Evolutionary conservation across 202 grass and related monocot genomes (phyloP).

Genomic region (Carex arenaria): DNA sequence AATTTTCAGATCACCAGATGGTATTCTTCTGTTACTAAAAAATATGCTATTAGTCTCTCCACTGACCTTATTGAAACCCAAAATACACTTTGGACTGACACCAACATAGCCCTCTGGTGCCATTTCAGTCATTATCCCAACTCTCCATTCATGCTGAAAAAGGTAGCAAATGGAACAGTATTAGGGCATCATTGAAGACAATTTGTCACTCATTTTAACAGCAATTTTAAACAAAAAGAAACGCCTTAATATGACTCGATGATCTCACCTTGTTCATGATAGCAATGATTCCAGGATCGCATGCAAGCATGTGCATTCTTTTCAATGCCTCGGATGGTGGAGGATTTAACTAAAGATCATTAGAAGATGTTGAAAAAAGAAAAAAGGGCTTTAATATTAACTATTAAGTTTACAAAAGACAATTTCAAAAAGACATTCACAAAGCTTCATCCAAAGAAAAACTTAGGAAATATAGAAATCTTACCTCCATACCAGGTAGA

Average conservation of each 20-base stretch:
- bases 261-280: conserved; percentile 94
- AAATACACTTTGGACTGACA: conserved; percentile 81
- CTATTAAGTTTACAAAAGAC: conserved; percentile 9
- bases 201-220: neutral
- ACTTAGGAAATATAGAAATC: conserved; percentile 12
- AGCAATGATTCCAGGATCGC: conserved; percentile 87
- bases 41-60: conserved; percentile 13
- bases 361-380: conserved; percentile 11
- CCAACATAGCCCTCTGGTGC: conserved; percentile 95
- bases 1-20: neutral
- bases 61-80: conserved; percentile 91
- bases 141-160: conserved; percentile 82
- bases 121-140: conserved; percentile 97
- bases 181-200: neutral
- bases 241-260: conserved; percentile 6
- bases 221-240: neutral
- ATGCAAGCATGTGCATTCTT: conserved; percentile 99
- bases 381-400: conserved; percentile 6
- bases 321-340: conserved; percentile 78
- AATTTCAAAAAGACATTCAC: conserved; percentile 11
- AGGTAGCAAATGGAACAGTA: neutral
- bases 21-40: neutral
- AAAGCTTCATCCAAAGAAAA: neutral
- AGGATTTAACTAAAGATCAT: conserved; percentile 63
- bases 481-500: conserved; percentile 78